Conservation (phyloP, 2,329 filamentous ascomycete genomes). For the Talaromyces sp. region DNA sequence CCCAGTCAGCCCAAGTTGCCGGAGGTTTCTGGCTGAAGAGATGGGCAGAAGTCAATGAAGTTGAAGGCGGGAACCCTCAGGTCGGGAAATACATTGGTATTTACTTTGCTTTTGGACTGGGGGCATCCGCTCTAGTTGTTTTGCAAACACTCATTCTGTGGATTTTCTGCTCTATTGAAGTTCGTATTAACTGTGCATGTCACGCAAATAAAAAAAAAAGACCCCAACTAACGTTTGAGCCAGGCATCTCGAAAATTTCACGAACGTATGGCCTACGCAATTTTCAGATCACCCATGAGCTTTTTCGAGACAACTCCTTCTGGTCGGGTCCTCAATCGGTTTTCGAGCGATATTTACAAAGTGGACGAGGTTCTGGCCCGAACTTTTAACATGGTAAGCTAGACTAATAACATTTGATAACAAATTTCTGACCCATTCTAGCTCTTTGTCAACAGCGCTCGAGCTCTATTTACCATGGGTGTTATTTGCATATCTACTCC, state of each 20-base stretch:
- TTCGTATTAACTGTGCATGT: constrained; percentile 35
- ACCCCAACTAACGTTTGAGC: constrained; percentile 12
- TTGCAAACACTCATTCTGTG: constrained; percentile 90
- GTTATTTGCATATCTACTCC: constrained; percentile 82
- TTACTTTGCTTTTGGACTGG: constrained; percentile 92
- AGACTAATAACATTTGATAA: constrained; percentile 10
- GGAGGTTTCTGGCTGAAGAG: constrained; percentile 89
- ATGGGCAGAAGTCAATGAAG: constrained; percentile 79
- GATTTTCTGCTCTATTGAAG: constrained; percentile 99
- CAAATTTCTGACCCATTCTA: constrained; percentile 15
- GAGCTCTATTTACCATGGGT: constrained; percentile 74
- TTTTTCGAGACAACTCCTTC: constrained; percentile 98
- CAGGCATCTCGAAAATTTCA: constrained; percentile 92
- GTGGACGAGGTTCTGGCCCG: constrained; percentile 92
- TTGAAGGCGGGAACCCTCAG: constrained; percentile 62
- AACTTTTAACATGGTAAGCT: constrained; percentile 86
- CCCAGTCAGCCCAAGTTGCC: constrained; percentile 76
- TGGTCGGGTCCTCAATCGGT: constrained; percentile 93
- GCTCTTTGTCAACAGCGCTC: constrained; percentile 69
- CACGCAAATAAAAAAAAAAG: background rate
- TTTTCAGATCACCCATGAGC: constrained; percentile 96
- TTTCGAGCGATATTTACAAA: constrained; percentile 56
- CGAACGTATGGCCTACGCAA: constrained; percentile 93
- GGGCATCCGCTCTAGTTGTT: constrained; percentile 77
- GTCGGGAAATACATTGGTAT: constrained; percentile 89